Conservation (phyloP, 176 grass and related monocot genomes). For the Echinochloa phyllopogon region DNA sequence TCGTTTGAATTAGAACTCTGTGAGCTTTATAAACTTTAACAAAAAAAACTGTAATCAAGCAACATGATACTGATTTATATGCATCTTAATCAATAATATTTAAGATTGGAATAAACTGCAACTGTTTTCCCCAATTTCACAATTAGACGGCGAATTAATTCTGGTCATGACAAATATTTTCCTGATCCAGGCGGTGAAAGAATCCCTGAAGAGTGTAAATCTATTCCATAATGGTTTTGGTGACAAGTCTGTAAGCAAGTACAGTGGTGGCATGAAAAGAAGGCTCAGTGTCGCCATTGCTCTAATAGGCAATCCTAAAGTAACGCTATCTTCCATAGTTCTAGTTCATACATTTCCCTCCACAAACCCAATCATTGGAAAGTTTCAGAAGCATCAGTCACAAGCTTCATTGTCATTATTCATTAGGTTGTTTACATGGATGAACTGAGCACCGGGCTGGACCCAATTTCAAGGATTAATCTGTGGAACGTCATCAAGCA, state of each 20-base stretch:
- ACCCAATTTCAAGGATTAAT: conserved; percentile 72
- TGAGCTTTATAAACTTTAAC: not conserved
- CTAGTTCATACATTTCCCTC: not conserved
- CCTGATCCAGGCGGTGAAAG: conserved; percentile 64
- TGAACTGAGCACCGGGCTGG: conserved; percentile 87
- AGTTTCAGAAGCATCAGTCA: not conserved
- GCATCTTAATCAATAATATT: not conserved
- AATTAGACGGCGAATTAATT: not conserved
- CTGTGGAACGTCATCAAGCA: conserved; percentile 84
- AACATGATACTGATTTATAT: not conserved
- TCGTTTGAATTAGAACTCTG: conserved; percentile 37
- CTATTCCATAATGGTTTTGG: conserved; percentile 68
- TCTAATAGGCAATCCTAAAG: conserved; percentile 54
- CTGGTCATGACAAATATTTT: not conserved
- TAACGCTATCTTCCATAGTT: not conserved
- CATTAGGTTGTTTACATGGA: conserved; percentile 88
- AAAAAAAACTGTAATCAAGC: not conserved
- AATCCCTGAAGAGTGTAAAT: conserved; percentile 82
- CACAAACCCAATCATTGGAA: not conserved
- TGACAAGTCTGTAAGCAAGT: conserved; percentile 74
- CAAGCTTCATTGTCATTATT: not conserved
- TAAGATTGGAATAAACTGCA: not conserved
- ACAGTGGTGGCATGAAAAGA: conserved; percentile 96
- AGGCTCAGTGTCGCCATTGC: conserved; percentile 91
- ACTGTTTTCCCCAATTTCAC: not conserved